Conservation (phyloP, 2,329 filamentous ascomycete species). For the Sphaerulina populicola region DNA sequence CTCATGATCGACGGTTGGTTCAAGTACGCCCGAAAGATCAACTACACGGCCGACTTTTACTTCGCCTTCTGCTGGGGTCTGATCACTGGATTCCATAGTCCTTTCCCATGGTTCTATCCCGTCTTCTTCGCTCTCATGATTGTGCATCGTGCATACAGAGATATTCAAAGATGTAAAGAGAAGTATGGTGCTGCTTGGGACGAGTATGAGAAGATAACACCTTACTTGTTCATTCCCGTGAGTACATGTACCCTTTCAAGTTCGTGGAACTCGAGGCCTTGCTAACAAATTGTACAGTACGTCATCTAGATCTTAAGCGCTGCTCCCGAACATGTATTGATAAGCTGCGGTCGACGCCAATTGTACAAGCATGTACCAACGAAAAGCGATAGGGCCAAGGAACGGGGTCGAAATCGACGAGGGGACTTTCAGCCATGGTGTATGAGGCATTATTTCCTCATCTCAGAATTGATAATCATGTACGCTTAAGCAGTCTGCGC, state of each 20-base stretch:
- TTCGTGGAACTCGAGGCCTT: not conserved
- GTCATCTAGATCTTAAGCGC: slow-evolving; percentile 11
- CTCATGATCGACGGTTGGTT: slow-evolving; percentile 82
- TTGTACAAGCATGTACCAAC: slow-evolving; percentile 1
- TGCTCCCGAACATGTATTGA: not conserved
- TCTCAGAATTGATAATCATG: too few species aligned
- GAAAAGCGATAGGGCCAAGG: not conserved
- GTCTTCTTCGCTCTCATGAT: slow-evolving; percentile 76
- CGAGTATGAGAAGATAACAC: slow-evolving; percentile 71
- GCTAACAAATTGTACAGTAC: slow-evolving; percentile 17
- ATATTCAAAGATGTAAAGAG: slow-evolving; percentile 64
- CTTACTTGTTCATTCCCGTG: slow-evolving; percentile 72
- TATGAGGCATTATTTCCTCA: not conserved
- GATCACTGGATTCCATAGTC: slow-evolving; percentile 71
- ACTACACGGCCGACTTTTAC: slow-evolving; percentile 73
- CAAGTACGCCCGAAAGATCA: slow-evolving; percentile 44
- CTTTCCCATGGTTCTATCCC: slow-evolving; percentile 85
- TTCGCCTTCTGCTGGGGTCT: slow-evolving; percentile 71
- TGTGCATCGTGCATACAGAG: slow-evolving; percentile 64
- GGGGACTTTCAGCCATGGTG: not conserved
- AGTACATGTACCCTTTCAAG: slow-evolving; percentile 10
- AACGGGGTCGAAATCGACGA: not conserved
- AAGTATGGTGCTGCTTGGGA: slow-evolving; percentile 78
- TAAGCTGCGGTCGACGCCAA: not conserved
- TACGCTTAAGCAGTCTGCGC: too few species aligned